Conservation (phyloP, 2,329 filamentous ascomycete genomes). For the Ustulina deusta region DNA sequence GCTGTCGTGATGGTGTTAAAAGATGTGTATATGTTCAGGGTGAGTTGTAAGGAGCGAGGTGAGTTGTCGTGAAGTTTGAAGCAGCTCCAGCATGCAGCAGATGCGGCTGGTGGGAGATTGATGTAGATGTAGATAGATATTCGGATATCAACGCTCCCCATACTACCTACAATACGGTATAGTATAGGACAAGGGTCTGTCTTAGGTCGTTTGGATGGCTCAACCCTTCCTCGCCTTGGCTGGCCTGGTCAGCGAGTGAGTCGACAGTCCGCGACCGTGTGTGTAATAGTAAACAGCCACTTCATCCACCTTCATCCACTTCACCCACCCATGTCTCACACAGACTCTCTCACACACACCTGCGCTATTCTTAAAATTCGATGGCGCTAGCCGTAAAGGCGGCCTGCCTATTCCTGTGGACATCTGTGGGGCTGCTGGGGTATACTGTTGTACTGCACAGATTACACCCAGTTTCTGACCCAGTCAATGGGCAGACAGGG, state of each 20-base stretch:
- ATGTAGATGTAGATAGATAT: constrained; percentile 40
- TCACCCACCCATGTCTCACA: constrained; percentile 49
- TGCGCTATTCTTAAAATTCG: constrained; percentile 53
- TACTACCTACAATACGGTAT: constrained; percentile 14
- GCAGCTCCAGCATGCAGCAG: constrained; percentile 29
- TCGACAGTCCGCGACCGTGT: constrained; percentile 34
- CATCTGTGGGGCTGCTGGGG: constrained; percentile 14
- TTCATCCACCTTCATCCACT: constrained; percentile 38
- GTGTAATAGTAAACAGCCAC: constrained; percentile 45
- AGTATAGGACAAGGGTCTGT: constrained; percentile 45
- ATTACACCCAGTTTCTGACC: constrained; percentile 9
- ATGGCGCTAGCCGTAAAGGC: constrained; percentile 51
- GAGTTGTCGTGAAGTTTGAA: constrained; percentile 32
- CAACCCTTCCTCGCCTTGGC: constrained; percentile 41
- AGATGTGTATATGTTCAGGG: constrained; percentile 18
- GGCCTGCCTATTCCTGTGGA: constrained; percentile 42
- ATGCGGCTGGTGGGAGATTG: constrained; percentile 47
- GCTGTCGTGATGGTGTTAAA: constrained; percentile 25
- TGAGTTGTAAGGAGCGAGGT: constrained; percentile 32
- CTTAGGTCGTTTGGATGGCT: constrained; percentile 52
- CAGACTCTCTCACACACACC: constrained; percentile 47
- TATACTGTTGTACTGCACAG: constrained; percentile 18
- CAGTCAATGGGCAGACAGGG: constrained; percentile 23
- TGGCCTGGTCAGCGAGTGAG: constrained; percentile 36
- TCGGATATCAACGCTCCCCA: constrained; percentile 48